Conservation (phyloP, 1,284 basidiomycete genomes). For the Trametes pubescens region DNA sequence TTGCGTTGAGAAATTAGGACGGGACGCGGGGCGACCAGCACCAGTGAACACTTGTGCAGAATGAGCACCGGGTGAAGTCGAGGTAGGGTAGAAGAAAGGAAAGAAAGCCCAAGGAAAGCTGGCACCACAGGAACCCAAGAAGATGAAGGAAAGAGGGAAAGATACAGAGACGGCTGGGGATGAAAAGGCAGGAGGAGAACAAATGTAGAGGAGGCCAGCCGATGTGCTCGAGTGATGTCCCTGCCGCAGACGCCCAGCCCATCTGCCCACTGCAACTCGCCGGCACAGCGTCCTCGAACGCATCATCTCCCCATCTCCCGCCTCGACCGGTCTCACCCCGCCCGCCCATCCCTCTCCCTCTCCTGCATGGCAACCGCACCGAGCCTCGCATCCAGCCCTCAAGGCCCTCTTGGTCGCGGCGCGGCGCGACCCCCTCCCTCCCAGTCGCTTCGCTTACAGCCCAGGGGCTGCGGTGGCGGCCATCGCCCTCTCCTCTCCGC, state of each 20-base stretch:
- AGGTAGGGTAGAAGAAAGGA: slow-evolving; percentile 33
- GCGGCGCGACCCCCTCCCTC: slow-evolving; percentile 8
- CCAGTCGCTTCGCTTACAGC: not conserved
- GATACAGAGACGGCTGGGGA: slow-evolving; percentile 33
- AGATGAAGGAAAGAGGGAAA: slow-evolving; percentile 38
- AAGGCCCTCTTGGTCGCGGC: slow-evolving; percentile 8
- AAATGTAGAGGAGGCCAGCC: slow-evolving; percentile 7
- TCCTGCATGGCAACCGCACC: slow-evolving; percentile 23
- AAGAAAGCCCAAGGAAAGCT: slow-evolving; percentile 34
- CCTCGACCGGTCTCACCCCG: slow-evolving; percentile 8
- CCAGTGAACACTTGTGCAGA: slow-evolving; percentile 43
- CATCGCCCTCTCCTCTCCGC: not conserved
- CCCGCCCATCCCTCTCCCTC: slow-evolving; percentile 13
- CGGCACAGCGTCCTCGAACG: not conserved
- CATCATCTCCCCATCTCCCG: slow-evolving; percentile 23
- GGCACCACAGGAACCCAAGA: slow-evolving; percentile 35
- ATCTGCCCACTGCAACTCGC: slow-evolving; percentile 14
- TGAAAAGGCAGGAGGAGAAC: slow-evolving; percentile 9
- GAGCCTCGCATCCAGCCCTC: slow-evolving; percentile 18
- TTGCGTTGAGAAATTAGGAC: slow-evolving; percentile 21
- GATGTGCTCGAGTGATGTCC: slow-evolving; percentile 7
- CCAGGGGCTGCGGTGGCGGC: slow-evolving; percentile 1
- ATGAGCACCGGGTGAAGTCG: slow-evolving; percentile 37
- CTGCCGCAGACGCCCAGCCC: slow-evolving; percentile 5
- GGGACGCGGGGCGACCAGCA: slow-evolving; percentile 54